phyloP scores from a whole-genome alignment of 352 stramenopile genomes.

The Discostella stelligera region DNA sequence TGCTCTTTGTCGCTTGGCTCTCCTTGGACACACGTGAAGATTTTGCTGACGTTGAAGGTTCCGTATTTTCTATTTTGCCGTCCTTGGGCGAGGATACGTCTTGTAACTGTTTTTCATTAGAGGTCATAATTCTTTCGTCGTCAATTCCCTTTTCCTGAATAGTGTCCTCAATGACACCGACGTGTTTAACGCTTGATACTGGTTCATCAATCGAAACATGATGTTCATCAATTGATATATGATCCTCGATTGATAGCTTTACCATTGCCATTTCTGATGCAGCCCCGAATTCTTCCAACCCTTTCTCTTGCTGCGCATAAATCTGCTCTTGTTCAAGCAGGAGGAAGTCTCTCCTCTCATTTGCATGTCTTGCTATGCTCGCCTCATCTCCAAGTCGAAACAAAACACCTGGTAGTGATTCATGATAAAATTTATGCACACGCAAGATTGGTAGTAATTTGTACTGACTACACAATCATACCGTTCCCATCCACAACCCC shows the following conservation, averaged over 20 bases:
- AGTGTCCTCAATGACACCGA: too few relatives aligned
- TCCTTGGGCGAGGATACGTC: background rate
- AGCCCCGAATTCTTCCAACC: constrained; percentile 21
- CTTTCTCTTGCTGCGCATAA: constrained; percentile 12
- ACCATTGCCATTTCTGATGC: constrained; percentile 2
- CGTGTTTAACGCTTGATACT: background rate
- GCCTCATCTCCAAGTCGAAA: constrained; percentile 80
- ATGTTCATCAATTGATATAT: constrained; percentile 16
- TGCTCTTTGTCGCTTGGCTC: constrained; percentile 8
- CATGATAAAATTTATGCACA: background rate
- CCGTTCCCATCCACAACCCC: too few relatives aligned
- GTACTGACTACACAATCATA: background rate
- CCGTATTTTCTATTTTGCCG: background rate
- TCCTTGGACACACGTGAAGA: background rate
- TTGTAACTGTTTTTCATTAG: constrained; percentile 1
- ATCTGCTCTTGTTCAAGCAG: constrained; percentile 59
- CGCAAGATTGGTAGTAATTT: background rate
- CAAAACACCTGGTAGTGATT: constrained; percentile 42
- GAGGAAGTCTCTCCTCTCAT: constrained; percentile 78
- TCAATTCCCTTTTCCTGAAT: background rate
- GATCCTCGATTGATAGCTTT: constrained; percentile 1
- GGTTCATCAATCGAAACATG: constrained; percentile 13
- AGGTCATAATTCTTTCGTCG: constrained; percentile 1
- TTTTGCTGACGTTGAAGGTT: background rate
- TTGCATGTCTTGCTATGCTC: constrained; percentile 69